phyloP scores from a whole-genome alignment of 2,329 filamentous ascomycete species.

The Beauveria rudraprayagi region DNA sequence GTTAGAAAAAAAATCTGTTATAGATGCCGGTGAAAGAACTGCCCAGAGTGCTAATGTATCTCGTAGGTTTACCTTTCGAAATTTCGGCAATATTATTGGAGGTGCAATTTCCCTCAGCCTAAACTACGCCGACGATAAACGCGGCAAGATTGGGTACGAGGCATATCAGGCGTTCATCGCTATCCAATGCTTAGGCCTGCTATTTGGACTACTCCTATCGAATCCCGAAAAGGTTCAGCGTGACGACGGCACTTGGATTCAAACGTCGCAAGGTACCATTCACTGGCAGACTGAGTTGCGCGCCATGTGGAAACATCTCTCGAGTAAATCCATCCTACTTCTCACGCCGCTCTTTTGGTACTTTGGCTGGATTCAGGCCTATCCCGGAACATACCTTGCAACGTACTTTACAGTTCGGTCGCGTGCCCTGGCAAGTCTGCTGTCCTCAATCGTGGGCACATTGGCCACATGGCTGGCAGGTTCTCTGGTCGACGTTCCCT shows the following conservation, averaged over 20 bases:
- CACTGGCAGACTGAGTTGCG: constrained; percentile 23
- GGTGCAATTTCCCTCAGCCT: neutral
- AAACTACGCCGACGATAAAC: neutral
- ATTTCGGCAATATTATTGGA: neutral
- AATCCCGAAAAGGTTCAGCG: constrained; percentile 36
- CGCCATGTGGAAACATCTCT: constrained; percentile 22
- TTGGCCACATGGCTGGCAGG: constrained; percentile 29
- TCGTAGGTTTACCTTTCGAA: neutral
- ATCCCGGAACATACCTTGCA: constrained; percentile 32
- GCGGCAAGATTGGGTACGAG: neutral
- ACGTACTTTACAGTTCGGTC: constrained; percentile 35
- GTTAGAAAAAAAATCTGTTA: neutral
- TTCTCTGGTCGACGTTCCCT: constrained; percentile 28
- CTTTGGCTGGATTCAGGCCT: constrained; percentile 29
- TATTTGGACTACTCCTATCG: constrained; percentile 34
- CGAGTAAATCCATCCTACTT: constrained; percentile 23
- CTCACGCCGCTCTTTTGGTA: constrained; percentile 24
- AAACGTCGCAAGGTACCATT: constrained; percentile 20
- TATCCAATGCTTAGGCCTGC: constrained; percentile 37
- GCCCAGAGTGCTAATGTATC: neutral
- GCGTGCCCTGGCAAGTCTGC: constrained; percentile 27
- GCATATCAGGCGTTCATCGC: constrained; percentile 33
- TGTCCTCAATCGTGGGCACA: constrained; percentile 22
- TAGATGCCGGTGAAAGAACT: neutral
- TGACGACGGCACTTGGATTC: constrained; percentile 31